Conservation (phyloP, 2,329 filamentous ascomycete genomes). For the Claviceps digitariae region DNA sequence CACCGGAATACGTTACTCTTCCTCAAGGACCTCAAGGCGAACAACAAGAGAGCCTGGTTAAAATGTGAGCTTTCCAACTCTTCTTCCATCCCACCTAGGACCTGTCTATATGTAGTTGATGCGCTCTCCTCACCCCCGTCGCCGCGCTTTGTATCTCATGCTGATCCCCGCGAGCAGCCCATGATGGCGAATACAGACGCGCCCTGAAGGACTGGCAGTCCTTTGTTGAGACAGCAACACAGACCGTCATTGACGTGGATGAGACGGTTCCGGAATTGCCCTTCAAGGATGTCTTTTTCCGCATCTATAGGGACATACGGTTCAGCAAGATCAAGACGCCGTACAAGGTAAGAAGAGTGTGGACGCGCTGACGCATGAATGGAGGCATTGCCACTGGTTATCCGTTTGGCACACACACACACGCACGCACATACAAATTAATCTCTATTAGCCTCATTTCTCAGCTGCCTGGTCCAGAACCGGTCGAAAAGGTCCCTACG, state of each 20-base stretch:
- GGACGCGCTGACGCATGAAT: not conserved
- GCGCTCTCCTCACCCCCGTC: too few relatives aligned
- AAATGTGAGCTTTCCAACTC: slow-evolving; percentile 30
- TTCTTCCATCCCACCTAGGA: not conserved
- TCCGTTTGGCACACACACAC: not conserved
- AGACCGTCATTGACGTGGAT: slow-evolving; percentile 58
- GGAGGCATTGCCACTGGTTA: not conserved
- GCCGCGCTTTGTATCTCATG: not conserved
- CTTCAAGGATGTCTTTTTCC: slow-evolving; percentile 72
- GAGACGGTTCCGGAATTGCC: slow-evolving; percentile 78
- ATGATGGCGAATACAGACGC: slow-evolving; percentile 67
- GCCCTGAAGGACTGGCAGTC: slow-evolving; percentile 70
- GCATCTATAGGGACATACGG: slow-evolving; percentile 75
- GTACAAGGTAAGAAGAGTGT: slow-evolving; percentile 53
- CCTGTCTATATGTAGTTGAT: not conserved
- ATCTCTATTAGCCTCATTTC: slow-evolving; percentile 52
- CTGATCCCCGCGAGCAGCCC: slow-evolving; percentile 33
- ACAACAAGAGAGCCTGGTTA: slow-evolving; percentile 46
- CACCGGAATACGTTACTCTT: slow-evolving; percentile 47
- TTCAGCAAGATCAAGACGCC: slow-evolving; percentile 77
- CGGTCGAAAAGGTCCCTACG: slow-evolving; percentile 75
- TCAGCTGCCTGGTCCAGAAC: slow-evolving; percentile 79
- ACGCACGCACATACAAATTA: not conserved
- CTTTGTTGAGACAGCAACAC: slow-evolving; percentile 60
- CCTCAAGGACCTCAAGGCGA: slow-evolving; percentile 42